Evolutionary conservation across 768 basidiomycete genomes (phyloP).

Genomic region (Xerocomellus chrysenteron): DNA sequence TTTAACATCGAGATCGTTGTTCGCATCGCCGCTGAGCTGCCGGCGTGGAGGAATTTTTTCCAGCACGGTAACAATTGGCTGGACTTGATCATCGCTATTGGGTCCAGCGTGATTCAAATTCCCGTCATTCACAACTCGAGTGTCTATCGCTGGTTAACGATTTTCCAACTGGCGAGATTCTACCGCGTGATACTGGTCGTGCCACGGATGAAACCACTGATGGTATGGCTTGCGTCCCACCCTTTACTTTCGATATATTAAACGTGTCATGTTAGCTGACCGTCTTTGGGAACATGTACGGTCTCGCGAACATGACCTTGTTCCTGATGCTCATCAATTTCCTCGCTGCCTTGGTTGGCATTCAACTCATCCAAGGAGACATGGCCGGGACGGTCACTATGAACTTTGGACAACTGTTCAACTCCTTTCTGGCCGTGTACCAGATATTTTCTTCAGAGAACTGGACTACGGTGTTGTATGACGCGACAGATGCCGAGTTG

Average conservation of each 20-base stretch:
- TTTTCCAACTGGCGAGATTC: constrained; percentile 83
- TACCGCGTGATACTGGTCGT: constrained; percentile 90
- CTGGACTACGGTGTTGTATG: constrained; percentile 80
- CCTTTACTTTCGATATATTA: constrained; percentile 2
- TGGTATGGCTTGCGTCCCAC: constrained; percentile 48
- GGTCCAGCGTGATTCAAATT: constrained; percentile 79
- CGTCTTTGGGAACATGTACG: constrained; percentile 90
- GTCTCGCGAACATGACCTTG: constrained; percentile 86
- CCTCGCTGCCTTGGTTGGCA: constrained; percentile 76
- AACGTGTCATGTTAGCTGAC: constrained; percentile 51
- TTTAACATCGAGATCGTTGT: constrained; percentile 89
- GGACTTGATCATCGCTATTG: constrained; percentile 74
- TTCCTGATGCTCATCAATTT: constrained; percentile 89
- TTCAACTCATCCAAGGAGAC: constrained; percentile 87
- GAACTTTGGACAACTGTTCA: constrained; percentile 82
- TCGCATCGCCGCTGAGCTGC: constrained; percentile 67
- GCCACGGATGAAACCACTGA: constrained; percentile 83
- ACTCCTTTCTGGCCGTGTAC: constrained; percentile 83
- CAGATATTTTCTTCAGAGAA: constrained; percentile 92
- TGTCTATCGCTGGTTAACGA: constrained; percentile 86
- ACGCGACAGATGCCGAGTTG: constrained; percentile 57
- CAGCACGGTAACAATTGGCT: constrained; percentile 59
- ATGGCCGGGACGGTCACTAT: constrained; percentile 50
- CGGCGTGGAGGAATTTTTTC: constrained; percentile 84
- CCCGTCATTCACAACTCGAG: constrained; percentile 64